Conservation (phyloP, 1,284 basidiomycete genomes). For the Xerocomus nothofagi region DNA sequence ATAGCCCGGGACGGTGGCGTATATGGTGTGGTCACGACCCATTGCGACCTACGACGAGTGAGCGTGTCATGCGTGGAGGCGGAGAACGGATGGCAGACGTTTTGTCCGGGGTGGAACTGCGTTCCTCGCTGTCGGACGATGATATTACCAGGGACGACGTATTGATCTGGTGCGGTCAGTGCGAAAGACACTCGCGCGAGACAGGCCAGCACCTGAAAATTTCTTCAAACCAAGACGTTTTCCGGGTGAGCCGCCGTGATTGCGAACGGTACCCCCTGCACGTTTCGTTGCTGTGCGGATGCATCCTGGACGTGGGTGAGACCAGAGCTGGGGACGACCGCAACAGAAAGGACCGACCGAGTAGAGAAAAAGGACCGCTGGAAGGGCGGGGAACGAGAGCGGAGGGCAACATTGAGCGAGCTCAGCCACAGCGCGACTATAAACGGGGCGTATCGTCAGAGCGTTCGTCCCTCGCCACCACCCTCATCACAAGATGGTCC, state of each 20-base stretch:
- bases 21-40: constrained; percentile 91
- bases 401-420: constrained; percentile 22
- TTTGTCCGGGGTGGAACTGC: constrained; percentile 87
- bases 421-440: constrained; percentile 18
- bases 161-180: constrained; percentile 60
- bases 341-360: constrained; percentile 39
- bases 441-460: not conserved
- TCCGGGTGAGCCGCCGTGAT: constrained; percentile 88
- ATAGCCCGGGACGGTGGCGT: constrained; percentile 83
- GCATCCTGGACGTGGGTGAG: constrained; percentile 44
- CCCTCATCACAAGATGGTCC: constrained; percentile 56
- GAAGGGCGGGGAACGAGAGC: constrained; percentile 45
- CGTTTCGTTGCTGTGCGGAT: constrained; percentile 92
- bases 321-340: not conserved
- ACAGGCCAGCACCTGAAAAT: constrained; percentile 73
- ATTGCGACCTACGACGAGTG: constrained; percentile 67
- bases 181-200: constrained; percentile 8
- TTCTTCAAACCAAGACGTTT: constrained; percentile 92
- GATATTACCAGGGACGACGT: constrained; percentile 90
- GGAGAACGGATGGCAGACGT: constrained; percentile 52
- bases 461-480: not conserved
- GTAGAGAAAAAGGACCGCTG: constrained; percentile 49
- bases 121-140: constrained; percentile 91
- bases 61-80: constrained; percentile 8
- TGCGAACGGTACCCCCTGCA: constrained; percentile 88